These are phyloP conservation scores for Thyridium curvatum DNA, from an alignment of 2,329 filamentous ascomycete genomes.

Conservation along the genomic window DNA sequence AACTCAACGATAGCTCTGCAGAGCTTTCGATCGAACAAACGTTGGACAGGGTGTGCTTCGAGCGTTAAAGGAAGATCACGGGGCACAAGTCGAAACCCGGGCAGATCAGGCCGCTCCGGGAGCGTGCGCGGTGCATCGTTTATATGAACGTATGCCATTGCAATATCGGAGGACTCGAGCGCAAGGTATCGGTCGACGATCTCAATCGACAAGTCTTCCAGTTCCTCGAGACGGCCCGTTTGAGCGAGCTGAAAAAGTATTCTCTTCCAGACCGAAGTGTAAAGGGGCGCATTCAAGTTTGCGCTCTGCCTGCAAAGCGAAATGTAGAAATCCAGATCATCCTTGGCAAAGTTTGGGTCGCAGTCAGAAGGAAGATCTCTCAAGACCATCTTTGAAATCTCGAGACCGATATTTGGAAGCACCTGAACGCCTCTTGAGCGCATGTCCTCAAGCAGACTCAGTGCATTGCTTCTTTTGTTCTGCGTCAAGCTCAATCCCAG, in stretches of 20 bases:
- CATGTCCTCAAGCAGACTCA: slow-evolving; percentile 31
- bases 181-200: slow-evolving; percentile 31
- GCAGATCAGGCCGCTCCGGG: slow-evolving; percentile 15
- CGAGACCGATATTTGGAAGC: slow-evolving; percentile 13
- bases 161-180: slow-evolving; percentile 15
- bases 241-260: slow-evolving; percentile 37
- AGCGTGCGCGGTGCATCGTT: slow-evolving; percentile 30
- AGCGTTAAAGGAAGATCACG: slow-evolving; percentile 34
- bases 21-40: slow-evolving; percentile 30
- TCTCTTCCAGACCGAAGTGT: slow-evolving; percentile 33
- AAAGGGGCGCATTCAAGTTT: slow-evolving; percentile 31
- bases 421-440: slow-evolving; percentile 23
- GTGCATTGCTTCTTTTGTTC: slow-evolving; percentile 14
- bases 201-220: slow-evolving; percentile 36
- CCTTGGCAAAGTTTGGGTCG: slow-evolving; percentile 5
- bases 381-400: slow-evolving; percentile 20
- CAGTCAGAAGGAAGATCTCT: slow-evolving; percentile 16
- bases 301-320: slow-evolving; percentile 27
- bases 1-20: not conserved
- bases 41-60: slow-evolving; percentile 37
- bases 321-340: slow-evolving; percentile 21
- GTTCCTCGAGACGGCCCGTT: slow-evolving; percentile 33
- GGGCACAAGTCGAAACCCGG: slow-evolving; percentile 25
- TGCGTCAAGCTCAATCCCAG: slow-evolving; percentile 12
- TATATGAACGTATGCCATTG: slow-evolving; percentile 35